Base-by-base conservation (phyloP, 495 filamentous ascomycete species). In the Hypoxylon fragiforme region DNA sequence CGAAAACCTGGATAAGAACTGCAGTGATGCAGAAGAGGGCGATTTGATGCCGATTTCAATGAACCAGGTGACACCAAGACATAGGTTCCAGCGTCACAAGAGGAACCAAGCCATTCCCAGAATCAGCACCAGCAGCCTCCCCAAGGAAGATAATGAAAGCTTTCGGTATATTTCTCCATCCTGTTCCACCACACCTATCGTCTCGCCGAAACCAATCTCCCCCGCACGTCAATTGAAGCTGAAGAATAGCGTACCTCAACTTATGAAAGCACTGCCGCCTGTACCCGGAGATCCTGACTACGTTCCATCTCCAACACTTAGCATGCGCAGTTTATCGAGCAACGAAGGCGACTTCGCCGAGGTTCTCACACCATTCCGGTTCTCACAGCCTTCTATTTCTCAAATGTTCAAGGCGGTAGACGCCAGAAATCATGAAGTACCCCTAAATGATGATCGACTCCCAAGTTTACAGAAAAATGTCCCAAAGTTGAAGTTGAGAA, bases 261-360 rank as follows among this genome's bases (percentile, higher is more conserved):
- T 80, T 31, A 78, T 80, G 74, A 78, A 79, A 51, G 69, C 73
- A 21, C 54, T 79, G 20, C 77, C 76, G n/a, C 64, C 73, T 15
- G 28, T 79, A 21, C 72, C 75, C 13, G 61, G 63, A 34, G 50
- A 59, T 44, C 43, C 63, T n/a, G 49, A 58, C 14, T 68, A 65
- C 45, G 26, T 52, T 16, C 32, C 50, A 5, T 43, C 61, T 3
- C 40, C 60, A 44, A 54, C 56, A n/a, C 41, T 62, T 26, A 61
- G 42, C 14, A 47, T 55, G 38, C 21, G 46, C 19, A 61, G 39
- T 20, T 53, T 44, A 28, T 47, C 52, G 21, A 44, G 44, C 18
- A 48, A 63, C 28, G 65, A 57, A 30, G 52, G 49, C 1, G 46
- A 68, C n/a, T 65, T 55, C 15, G 36, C 51, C 12, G 59, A 68